phyloP scores from a whole-genome alignment of 257 asterid genomes.

The Solanum sejunctum region DNA sequence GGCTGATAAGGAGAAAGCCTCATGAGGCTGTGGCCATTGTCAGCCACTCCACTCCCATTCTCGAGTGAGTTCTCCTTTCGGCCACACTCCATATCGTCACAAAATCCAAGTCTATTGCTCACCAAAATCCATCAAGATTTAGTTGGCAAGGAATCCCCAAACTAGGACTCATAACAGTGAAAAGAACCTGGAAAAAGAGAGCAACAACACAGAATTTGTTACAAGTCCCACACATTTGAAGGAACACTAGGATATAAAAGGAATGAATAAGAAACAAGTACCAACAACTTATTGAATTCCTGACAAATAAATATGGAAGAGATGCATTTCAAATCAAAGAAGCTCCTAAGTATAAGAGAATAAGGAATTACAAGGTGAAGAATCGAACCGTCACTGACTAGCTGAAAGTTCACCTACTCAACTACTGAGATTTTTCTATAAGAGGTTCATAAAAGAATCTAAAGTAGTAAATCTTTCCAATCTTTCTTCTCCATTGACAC shows the following conservation, averaged over 20 bases:
- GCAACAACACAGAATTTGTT: constrained; percentile 6
- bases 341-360: background rate
- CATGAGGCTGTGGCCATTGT: constrained; percentile 18
- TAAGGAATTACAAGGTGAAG: background rate
- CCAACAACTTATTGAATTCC: background rate
- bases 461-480: background rate
- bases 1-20: constrained; percentile 20
- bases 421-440: background rate
- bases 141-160: background rate
- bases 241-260: background rate
- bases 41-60: constrained; percentile 18
- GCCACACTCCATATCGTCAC: constrained; percentile 22
- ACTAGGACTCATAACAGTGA: background rate
- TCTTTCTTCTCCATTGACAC: background rate
- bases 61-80: constrained; percentile 24
- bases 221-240: constrained; percentile 12
- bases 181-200: constrained; percentile 15
- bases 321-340: background rate
- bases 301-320: background rate
- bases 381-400: background rate
- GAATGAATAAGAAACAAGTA: background rate
- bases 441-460: background rate
- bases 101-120: constrained; percentile 11
- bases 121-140: constrained; percentile 22
- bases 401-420: background rate